These are phyloP conservation scores for Pseudonitzschia multiseries DNA, from an alignment of 108 stramenopile genomes.

Conservation along the genomic window DNA sequence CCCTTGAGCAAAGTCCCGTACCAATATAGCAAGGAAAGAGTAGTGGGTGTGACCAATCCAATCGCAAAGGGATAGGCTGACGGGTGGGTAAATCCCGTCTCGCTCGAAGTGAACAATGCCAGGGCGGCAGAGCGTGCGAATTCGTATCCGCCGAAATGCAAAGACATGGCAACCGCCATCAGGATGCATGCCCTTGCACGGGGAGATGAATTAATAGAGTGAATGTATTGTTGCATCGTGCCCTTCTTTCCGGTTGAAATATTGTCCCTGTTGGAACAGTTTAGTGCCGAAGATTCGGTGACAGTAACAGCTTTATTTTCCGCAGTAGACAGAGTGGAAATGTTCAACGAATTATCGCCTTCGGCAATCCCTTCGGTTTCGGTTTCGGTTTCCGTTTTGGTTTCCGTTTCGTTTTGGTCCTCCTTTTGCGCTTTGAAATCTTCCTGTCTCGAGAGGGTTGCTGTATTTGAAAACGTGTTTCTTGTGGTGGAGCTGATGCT, in stretches of 20 bases:
- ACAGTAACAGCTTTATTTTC: background rate
- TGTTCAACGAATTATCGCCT: background rate
- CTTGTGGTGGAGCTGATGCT: background rate
- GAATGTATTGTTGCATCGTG: background rate
- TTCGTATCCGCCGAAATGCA: slow-evolving; percentile 84
- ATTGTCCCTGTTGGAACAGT: background rate
- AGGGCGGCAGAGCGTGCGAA: slow-evolving; percentile 69
- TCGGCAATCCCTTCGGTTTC: background rate
- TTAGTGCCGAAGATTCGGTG: background rate
- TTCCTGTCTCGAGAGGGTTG: background rate
- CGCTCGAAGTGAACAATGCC: slow-evolving; percentile 72
- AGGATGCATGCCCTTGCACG: slow-evolving; percentile 35
- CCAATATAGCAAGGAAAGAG: slow-evolving; percentile 56
- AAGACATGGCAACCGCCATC: slow-evolving; percentile 65
- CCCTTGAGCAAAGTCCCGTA: slow-evolving; percentile 60
- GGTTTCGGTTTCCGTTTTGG: background rate
- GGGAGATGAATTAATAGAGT: slow-evolving; percentile 15
- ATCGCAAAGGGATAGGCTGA: slow-evolving; percentile 82
- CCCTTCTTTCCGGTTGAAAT: background rate
- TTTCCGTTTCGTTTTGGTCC: background rate
- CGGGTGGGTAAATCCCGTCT: slow-evolving; percentile 67
- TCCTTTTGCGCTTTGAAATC: background rate
- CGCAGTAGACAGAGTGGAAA: background rate
- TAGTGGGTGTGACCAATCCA: slow-evolving; percentile 69
- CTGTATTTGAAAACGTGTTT: background rate